Base-by-base conservation (phyloP, 805 yeast species). In the Clavispora carvajalis region DNA sequence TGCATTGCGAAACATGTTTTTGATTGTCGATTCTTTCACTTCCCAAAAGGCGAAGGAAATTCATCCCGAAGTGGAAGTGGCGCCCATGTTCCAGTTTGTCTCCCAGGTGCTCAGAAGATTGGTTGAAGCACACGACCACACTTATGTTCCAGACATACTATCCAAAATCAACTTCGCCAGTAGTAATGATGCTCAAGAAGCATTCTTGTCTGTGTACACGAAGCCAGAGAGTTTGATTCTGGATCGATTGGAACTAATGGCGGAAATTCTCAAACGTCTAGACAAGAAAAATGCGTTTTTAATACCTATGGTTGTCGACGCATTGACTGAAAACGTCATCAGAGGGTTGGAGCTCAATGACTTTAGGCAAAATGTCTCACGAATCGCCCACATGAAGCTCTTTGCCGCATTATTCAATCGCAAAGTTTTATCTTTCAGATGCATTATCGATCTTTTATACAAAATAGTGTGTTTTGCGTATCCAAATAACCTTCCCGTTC, bases 261-360 rank as follows among this genome's bases (percentile, higher is more conserved):
- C 87, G 0, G 59, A 60, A 25, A 51, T 83, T 5, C 57, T 85
- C 19, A 38, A 35, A 5, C 33, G 37, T 3, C 39, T 54, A n/a
- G 51, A 53, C 21, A 54, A 49, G 9, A 57, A 62, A 18, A 63
- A 73, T 38, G 62, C 67, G 13, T 54, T 62, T 12, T 64, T 83
- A 40, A 60, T 65, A 10, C 59, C 73, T 2, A 53, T 53, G 18
- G 73, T 79, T 1, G 60, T 86, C 37, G 96, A 90, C 57, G 65
- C 74, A 12, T 39, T 82, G 2, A 48, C 84, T 12, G 96, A 89
- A 53, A 67, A 70, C n/a, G 69, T 85, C 12, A 67, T 72, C 8
- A 52, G 79, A 19, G 93, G 88, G 0, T 60, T 88, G 44, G 95
- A 88, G 52, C 48, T 67, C 5, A 77, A 80, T 46, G 77, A 78